A percentile compares a stretch with the other conserved stretches of the same genome.
phyloP scores from a whole-genome alignment of 345 rosid genomes.

The Lagerstroemia speciosa region DNA sequence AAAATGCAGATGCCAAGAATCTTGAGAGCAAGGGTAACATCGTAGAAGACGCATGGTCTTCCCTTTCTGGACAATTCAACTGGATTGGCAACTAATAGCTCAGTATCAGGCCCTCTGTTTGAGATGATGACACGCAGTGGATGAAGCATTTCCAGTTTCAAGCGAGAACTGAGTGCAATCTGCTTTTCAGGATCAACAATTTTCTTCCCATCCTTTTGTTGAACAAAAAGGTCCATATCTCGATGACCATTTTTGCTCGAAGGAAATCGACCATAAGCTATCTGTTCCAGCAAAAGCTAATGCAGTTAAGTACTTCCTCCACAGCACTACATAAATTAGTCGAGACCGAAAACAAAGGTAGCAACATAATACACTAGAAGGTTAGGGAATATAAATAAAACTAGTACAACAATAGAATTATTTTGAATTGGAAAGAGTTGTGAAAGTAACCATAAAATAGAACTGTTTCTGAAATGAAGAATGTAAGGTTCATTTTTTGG shows the following conservation, averaged over 20 bases:
- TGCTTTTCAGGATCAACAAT: conserved; percentile 59
- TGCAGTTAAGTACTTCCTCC: not conserved
- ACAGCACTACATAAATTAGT: not conserved
- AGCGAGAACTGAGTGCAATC: conserved; percentile 32
- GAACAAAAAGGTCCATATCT: conserved; percentile 72
- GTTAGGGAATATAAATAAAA: no score
- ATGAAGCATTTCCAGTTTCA: conserved; percentile 78
- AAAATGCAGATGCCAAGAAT: conserved; percentile 65
- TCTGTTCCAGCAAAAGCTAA: conserved; percentile 22
- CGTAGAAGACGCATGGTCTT: conserved; percentile 81
- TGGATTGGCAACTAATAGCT: conserved; percentile 78
- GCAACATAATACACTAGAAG: no score
- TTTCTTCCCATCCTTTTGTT: conserved; percentile 65
- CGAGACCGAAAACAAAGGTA: no score
- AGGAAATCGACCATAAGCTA: conserved; percentile 62
- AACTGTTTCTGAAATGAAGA: no score
- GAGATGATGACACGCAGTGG: conserved; percentile 65
- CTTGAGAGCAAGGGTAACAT: conserved; percentile 44
- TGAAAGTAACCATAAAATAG: no score
- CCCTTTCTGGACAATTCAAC: conserved; percentile 79
- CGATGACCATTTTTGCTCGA: conserved; percentile 38
- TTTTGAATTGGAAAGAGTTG: no score
- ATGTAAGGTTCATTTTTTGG: not conserved
- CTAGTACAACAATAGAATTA: no score
- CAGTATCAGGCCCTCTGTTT: conserved; percentile 71